Conservation (phyloP, 345 rosid species). For the Ceriops decandra region DNA sequence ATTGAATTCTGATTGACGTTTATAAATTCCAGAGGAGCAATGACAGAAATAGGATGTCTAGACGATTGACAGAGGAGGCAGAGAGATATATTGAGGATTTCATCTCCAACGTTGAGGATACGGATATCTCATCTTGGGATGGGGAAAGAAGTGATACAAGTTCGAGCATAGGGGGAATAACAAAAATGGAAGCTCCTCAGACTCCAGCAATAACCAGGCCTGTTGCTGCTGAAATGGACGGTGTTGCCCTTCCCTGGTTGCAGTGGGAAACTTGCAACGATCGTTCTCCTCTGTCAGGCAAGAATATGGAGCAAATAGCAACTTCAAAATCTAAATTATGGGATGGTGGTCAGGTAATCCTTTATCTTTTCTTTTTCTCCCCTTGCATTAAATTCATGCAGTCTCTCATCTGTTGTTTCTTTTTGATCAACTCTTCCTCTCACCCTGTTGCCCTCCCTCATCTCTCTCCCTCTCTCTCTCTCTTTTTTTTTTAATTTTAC, state of each 20-base stretch:
- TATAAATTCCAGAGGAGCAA: conserved; percentile 51
- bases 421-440: not conserved
- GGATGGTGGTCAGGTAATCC: conserved; percentile 46
- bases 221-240: conserved; percentile 67
- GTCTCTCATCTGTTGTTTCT: not conserved
- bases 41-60: conserved; percentile 71
- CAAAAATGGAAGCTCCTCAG: conserved; percentile 39
- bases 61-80: conserved; percentile 79
- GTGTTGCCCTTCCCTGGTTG: conserved; percentile 86
- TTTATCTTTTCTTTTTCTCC: not conserved
- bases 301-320: conserved; percentile 27
- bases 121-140: conserved; percentile 88
- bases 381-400: not conserved
- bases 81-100: conserved; percentile 85
- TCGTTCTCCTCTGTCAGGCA: conserved; percentile 39
- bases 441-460: not conserved
- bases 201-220: conserved; percentile 37
- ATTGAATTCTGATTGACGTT: not conserved
- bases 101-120: conserved; percentile 84
- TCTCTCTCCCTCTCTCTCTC: too few relatives aligned
- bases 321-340: conserved; percentile 31
- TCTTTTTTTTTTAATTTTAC: not conserved
- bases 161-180: conserved; percentile 56
- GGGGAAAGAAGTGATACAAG: conserved; percentile 92
- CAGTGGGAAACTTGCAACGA: conserved; percentile 84